Evolutionary conservation across 768 basidiomycete genomes (phyloP), one percentile per base, ranked within the genome.

Genomic region (Leccinum disarticulatum): DNA sequence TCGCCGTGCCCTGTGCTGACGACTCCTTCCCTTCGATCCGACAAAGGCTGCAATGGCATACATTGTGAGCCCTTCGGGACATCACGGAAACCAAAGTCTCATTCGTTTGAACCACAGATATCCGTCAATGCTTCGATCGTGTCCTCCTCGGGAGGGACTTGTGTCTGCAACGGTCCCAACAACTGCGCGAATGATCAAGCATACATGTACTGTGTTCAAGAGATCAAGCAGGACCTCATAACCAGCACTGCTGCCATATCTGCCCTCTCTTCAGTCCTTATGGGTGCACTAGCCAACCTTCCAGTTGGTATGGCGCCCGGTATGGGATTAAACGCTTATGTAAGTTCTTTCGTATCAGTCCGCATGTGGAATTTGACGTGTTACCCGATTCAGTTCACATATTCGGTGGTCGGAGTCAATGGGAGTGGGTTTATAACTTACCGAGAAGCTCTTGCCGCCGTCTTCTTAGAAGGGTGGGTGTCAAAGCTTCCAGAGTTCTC

Each of bases 271-370:
- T 88, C 87, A 17, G 83, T 88, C 70, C 81, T 93, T 60, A 92
- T 95, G 91, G 93, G 93, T 50, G 74, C 87, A 14, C 71, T 93
- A 25, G 93, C 90, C 41, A 95, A 95, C 69, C 77, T 95, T n/a
- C 93, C 93, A 2, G 83, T 95, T n/a, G 91, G 87, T 31, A 83
- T 94, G 74, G 92, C 92, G 2, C 92, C 92, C 22, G 93, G 93
- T 59, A 80, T 95, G 60, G 92, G 92, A 56, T 75, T 93, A 27
- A 91, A 91, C 63, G 89, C 90, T 43, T 91, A 91, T 64, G 90
- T 90, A 70, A 62, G 87, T 76, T 56, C 33, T 35, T 30, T 35
- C 31, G 4, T 3, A 27, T 52, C 46, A 51, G 31, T 25, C 33
- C 48, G 11, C n/a, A n/a, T n/a, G n/a, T n/a, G n/a, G 27, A 22